These are phyloP conservation scores for Nicotiana noctiflora DNA, from an alignment of 257 asterid genomes.

Conservation along the genomic window DNA sequence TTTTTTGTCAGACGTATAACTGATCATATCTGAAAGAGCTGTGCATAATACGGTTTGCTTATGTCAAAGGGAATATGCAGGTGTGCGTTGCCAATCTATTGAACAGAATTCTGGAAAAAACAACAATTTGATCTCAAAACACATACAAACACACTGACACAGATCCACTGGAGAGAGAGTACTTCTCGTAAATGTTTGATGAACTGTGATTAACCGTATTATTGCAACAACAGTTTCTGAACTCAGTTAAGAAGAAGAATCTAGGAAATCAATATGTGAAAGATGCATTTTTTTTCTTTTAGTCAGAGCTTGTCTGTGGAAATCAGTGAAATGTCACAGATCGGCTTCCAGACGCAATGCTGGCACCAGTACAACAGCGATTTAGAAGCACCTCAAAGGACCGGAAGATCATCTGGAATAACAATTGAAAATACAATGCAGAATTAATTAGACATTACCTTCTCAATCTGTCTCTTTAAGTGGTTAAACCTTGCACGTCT, in stretches of 20 bases:
- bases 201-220: background rate
- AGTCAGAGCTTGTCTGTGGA: background rate
- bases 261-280: background rate
- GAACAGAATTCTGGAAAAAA: background rate
- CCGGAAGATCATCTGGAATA: background rate
- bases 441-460: conserved; percentile 33
- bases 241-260: background rate
- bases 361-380: background rate
- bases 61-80: no score
- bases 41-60: background rate
- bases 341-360: background rate
- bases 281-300: background rate
- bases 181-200: background rate
- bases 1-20: background rate
- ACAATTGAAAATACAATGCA: background rate
- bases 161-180: background rate
- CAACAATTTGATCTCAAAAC: background rate
- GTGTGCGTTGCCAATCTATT: background rate
- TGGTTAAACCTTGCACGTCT: conserved; percentile 52
- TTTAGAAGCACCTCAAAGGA: background rate
- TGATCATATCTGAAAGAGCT: background rate
- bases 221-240: background rate
- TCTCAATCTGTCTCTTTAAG: conserved; percentile 50
- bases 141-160: background rate
- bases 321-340: background rate